Evolutionary conservation across 176 grass and related monocot species (phyloP).

Genomic region (Miscanthus lutarioriparius): DNA sequence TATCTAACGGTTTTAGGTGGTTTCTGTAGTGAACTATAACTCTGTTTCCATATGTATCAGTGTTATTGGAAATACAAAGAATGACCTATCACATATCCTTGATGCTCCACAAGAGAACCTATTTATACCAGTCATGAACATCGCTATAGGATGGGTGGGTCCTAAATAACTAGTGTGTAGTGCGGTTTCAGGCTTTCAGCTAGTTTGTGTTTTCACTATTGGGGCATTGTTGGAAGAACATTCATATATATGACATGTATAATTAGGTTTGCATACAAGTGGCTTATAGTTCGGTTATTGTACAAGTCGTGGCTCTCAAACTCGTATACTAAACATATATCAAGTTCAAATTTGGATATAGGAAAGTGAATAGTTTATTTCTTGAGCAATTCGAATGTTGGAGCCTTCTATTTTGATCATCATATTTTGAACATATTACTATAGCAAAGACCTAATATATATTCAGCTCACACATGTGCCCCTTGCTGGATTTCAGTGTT

Average conservation of each 20-base stretch:
- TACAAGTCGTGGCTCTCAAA: not conserved
- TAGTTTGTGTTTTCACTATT: not conserved
- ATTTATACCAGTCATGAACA: not conserved
- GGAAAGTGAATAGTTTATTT: not conserved
- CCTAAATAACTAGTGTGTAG: not conserved
- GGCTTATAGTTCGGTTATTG: not conserved
- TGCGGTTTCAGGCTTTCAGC: not conserved
- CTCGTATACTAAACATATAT: not conserved
- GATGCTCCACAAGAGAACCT: not conserved
- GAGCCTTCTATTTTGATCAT: not conserved
- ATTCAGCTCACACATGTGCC: slow-evolving; percentile 15
- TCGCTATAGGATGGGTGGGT: not conserved
- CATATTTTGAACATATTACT: not conserved
- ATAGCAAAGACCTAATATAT: slow-evolving; percentile 17
- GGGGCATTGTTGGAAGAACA: not conserved
- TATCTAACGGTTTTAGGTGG: not conserved
- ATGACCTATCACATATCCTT: slow-evolving; percentile 4
- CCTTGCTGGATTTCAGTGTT: slow-evolving; percentile 58
- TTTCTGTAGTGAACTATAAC: not conserved
- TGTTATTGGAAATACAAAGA: not conserved
- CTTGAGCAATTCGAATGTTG: not conserved
- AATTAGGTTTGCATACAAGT: not conserved
- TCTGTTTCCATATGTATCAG: not conserved
- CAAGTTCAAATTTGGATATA: not conserved
- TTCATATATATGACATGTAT: not conserved